Evolutionary conservation across 495 filamentous ascomycete species (phyloP).

Genomic region (Podospora didyma): DNA sequence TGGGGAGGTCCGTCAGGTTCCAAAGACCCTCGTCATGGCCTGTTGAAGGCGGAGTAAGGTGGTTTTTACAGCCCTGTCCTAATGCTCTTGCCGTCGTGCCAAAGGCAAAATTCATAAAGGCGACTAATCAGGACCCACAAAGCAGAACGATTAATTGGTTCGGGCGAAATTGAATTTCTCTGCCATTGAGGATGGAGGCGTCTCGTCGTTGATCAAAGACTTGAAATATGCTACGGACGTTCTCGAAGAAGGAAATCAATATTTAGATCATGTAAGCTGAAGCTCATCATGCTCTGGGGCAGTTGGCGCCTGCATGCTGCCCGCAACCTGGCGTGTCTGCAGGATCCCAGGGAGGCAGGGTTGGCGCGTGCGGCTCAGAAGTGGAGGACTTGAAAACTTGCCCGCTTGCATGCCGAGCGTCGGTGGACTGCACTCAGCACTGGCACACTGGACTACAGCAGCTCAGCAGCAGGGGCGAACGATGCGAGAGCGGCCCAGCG

Average conservation of each 20-base stretch:
- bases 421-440: too few relatives aligned
- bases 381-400: background rate
- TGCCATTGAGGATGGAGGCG: background rate
- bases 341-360: background rate
- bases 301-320: background rate
- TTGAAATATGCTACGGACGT: too few relatives aligned
- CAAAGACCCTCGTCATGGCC: conserved; percentile 14
- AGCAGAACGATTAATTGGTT: background rate
- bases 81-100: conserved; percentile 1
- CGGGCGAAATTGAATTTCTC: too few relatives aligned
- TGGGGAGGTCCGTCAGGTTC: conserved; percentile 8
- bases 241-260: too few relatives aligned
- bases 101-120: conserved; percentile 4
- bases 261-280: too few relatives aligned
- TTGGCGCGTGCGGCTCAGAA: background rate
- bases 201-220: too few relatives aligned
- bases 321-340: background rate
- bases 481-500: too few relatives aligned
- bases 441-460: too few relatives aligned
- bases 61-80: background rate
- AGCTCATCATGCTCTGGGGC: too few relatives aligned
- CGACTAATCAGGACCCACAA: conserved; percentile 4
- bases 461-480: too few relatives aligned
- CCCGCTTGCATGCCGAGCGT: background rate
- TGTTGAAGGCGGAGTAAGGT: conserved; percentile 7